Base-by-base conservation (phyloP, 169 alveolate genomes). In the Fabrea salina region DNA sequence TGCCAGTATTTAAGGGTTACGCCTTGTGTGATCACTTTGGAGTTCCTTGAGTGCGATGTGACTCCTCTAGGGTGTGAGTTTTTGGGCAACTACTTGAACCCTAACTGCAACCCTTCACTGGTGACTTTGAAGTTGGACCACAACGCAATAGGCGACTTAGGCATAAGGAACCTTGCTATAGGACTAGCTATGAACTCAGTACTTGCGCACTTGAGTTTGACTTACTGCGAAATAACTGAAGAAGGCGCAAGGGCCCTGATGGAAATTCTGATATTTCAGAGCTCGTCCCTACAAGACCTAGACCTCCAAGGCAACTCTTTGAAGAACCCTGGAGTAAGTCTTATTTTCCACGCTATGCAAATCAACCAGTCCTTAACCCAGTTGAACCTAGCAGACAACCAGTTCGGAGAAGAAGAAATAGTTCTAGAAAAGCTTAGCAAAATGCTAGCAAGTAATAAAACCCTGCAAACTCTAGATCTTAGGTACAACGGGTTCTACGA, bases 51-150 rank as follows among this genome's bases (percentile, higher is more conserved):
- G 19, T 80, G 87, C 47, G 47, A 76, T 8, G 80, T 87, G 0
- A 84, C 93, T n/a, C 67, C 82, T 25, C 58, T 87, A 1, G 83
- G 83, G 0, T 87, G 93, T 41, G 93, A 87, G 40, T 84, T 87
- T 59, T 25, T 87, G 11, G 66, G 85, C 27, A 41, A 76, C 40
- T 25, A 78, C 2, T 13, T 84, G 27, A 70, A 32, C n/a, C 93
- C 90, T 0, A 37, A 22, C 16, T 6, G 54, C 6, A 50, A 53
- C 27, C 39, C 75, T 4, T 41, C 75, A 5, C 57, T 87, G 8
- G 50, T 47, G 27, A 40, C 58, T 3, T 39, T 87, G 35, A 87
- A 84, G 47, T 57, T 87, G 5, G 93, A 87, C 44, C 93, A 87
- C 58, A 87, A 87, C 49, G 75, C 79, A 47, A 68, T 87, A 32